phyloP scores from a whole-genome alignment of 176 grass and related monocot genomes.

The Phragmites australis region DNA sequence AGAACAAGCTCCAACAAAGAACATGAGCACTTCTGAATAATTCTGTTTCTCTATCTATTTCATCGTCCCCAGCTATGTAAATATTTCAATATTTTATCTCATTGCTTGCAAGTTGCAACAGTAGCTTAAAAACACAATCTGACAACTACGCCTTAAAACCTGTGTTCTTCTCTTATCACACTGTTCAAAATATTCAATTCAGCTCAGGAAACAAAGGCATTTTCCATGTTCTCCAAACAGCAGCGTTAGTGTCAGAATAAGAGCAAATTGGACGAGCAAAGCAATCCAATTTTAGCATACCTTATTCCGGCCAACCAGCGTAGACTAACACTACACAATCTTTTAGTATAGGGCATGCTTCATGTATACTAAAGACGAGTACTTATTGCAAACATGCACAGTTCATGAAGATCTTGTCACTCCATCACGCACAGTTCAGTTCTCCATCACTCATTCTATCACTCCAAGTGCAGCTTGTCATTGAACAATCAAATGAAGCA shows the following conservation, averaged over 20 bases:
- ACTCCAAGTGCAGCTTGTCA: not conserved
- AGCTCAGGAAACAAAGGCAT: not conserved
- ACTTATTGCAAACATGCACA: not conserved
- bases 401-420: too few species aligned
- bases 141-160: not conserved
- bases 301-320: conserved; percentile 1
- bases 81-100: not conserved
- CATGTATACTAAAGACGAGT: not conserved
- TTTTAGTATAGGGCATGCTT: not conserved
- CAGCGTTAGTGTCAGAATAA: not conserved
- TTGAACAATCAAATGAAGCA: not conserved
- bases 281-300: not conserved
- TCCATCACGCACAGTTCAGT: not conserved
- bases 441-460: not conserved
- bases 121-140: conserved; percentile 9
- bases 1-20: not conserved
- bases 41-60: not conserved
- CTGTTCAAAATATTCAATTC: not conserved
- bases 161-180: not conserved
- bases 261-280: too few species aligned
- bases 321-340: not conserved
- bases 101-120: conserved; percentile 8
- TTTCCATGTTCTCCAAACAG: not conserved
- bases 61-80: not conserved
- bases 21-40: not conserved